A percentile compares a stretch with the other conserved stretches of the same genome.
Conservation (phyloP, 768 basidiomycete species). For the Hygrophoropsis aurantiaca region DNA sequence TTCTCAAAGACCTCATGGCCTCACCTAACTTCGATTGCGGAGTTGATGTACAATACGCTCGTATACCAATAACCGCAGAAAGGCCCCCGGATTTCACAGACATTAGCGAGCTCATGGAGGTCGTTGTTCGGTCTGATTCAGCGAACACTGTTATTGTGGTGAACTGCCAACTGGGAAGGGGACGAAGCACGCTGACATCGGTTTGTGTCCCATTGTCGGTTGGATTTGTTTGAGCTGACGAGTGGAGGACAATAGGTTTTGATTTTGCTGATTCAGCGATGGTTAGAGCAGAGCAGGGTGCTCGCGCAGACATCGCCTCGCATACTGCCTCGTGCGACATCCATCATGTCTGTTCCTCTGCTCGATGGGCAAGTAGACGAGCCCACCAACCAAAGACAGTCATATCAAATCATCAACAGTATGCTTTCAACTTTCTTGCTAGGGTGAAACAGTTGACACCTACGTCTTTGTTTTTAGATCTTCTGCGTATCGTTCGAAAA, state of each 20-base stretch:
- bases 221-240: background rate
- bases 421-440: slow-evolving; percentile 21
- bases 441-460: slow-evolving; percentile 1
- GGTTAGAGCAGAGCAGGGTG: slow-evolving; percentile 53
- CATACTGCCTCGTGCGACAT: slow-evolving; percentile 32
- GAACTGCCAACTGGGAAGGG: slow-evolving; percentile 94
- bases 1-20: slow-evolving; percentile 88
- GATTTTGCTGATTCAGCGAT: slow-evolving; percentile 79
- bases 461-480: slow-evolving; percentile 42
- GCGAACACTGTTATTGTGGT: slow-evolving; percentile 81
- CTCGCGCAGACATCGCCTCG: slow-evolving; percentile 32
- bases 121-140: slow-evolving; percentile 68
- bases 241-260: slow-evolving; percentile 53
- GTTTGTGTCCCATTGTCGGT: slow-evolving; percentile 38
- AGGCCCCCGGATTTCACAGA: slow-evolving; percentile 74
- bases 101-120: slow-evolving; percentile 73
- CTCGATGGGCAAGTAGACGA: slow-evolving; percentile 22
- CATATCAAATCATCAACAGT: slow-evolving; percentile 92
- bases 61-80: slow-evolving; percentile 94
- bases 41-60: slow-evolving; percentile 72
- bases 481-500: slow-evolving; percentile 82
- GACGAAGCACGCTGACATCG: slow-evolving; percentile 89
- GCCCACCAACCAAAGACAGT: slow-evolving; percentile 46
- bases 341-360: slow-evolving; percentile 32
- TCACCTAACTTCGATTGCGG: slow-evolving; percentile 42